Evolutionary conservation across 441 rosid species (phyloP), one percentile per base, ranked within the genome.

Genomic region (Adansonia gregorii): DNA sequence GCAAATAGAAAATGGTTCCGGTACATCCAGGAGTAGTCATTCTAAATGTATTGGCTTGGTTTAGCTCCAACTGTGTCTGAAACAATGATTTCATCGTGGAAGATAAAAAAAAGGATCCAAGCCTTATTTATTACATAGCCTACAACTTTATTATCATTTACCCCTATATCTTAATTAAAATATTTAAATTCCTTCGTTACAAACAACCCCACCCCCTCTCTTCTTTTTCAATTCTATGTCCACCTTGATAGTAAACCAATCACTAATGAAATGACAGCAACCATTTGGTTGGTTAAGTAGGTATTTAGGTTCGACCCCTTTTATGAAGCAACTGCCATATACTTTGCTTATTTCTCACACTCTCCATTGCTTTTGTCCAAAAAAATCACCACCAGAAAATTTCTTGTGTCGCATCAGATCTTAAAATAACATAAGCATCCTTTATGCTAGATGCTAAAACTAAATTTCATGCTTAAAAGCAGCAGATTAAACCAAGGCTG

Each of bases 1-100:
- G 51, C 71, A 67, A 17, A 43, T 66, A 66, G 9, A 43, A 43
- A 67, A 66, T 66, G 71, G 71, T 66, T 66, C 71, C 1, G 17
- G 52, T 17, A 43, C 51, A 66, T 17, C 12, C 69, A 65, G 71
- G 8, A 17, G 15, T 45, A 43, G 52, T 66, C 71, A 66, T 17
- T 41, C 71, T 66, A 66, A 66, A 43, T 41, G 51, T 63, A 31
- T 31, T 63, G 67, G 17, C 43, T 63, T 12, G 67, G 45, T 63
- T 31, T 63, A 59, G 11, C 31, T 59, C 39, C 65, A 59, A 59
- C 2, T 31, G n/a, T 14, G 2, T 31, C 45, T 12, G 67, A 27
- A 63, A 63, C 43, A 14, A 31, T 31, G 67, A 31, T 27, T 31
- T 63, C 43, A 17, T 58, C 12, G 14, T 27, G 45, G 17, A 63